Percentiles rank a stretch among this genome's conserved stretches.
Conservation (phyloP, 441 rosid genomes). For the Mallotus repandus region DNA sequence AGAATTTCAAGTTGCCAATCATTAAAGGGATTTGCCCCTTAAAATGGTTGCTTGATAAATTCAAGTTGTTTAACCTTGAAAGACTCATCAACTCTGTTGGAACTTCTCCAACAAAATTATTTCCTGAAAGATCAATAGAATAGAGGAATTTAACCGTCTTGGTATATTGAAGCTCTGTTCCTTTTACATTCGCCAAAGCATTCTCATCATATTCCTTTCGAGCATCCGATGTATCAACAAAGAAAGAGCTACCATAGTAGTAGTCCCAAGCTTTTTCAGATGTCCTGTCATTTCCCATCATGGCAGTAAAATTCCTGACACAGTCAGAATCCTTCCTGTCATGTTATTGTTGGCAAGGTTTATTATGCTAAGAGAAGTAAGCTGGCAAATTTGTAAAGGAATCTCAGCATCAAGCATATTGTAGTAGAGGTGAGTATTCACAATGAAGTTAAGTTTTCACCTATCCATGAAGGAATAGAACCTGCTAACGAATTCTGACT, state of each 20-base stretch:
- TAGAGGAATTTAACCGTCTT: conserved; percentile 19
- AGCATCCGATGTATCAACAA: too few species aligned
- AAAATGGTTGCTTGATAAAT: conserved; percentile 28
- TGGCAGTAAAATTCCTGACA: conserved; percentile 12
- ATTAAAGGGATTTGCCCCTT: conserved; percentile 24
- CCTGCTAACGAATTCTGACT: conserved; percentile 26
- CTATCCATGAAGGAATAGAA: conserved; percentile 26
- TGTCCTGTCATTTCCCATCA: background rate
- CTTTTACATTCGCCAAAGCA: conserved; percentile 14
- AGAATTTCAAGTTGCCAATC: conserved; percentile 13
- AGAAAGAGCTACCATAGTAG: too few species aligned
- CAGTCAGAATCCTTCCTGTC: conserved; percentile 20
- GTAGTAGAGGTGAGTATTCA: conserved; percentile 12
- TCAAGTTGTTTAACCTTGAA: conserved; percentile 18
- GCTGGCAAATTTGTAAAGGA: conserved; percentile 12
- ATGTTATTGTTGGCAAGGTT: conserved; percentile 18
- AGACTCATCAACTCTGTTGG: conserved; percentile 29
- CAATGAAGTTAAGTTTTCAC: conserved; percentile 5
- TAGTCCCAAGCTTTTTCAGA: too few species aligned
- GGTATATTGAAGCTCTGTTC: background rate
- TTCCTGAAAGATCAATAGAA: conserved; percentile 30
- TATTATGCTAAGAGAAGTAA: conserved; percentile 23
- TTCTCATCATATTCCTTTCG: conserved; percentile 15
- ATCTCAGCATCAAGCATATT: conserved; percentile 20
- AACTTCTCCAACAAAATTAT: conserved; percentile 22